Base-by-base conservation (phyloP, 768 basidiomycete genomes). In the Ramaria rubella region DNA sequence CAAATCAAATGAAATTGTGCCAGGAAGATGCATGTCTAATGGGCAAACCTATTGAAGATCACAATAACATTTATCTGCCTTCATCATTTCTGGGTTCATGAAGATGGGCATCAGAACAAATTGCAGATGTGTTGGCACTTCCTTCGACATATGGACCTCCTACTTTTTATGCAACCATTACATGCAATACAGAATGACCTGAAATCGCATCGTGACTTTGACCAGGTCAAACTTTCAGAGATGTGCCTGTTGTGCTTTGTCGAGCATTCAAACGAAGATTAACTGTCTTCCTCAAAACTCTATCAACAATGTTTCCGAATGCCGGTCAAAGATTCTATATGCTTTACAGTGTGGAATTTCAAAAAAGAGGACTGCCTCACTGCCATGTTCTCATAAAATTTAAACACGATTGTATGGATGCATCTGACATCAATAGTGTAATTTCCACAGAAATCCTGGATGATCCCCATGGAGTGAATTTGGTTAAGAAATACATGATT, bases 371-470 rank as follows among this genome's bases (percentile, higher is more conserved):
- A 0, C 60, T 76, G 0, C 75, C 75, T 1, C 75, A 77, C 59
- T 67, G 68, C 0, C 75, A 77, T 55, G 72, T 75, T 46, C 60
- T 78, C 23, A 44, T 74, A 55, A 72, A 70, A 51, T 72, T 60
- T 49, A 26, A 38, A 1, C 19, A 30, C 12, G 60, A 66, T 12
- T 71, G 67, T 51, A 40, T 61, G 1, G 44, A 40, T 4, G 59
- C 68, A 5, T 43, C 40, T 2, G 65, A 68, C 30, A 70, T 75
- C 53, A 71, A 75, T 48, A 7, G 27, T 12, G 58, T 73, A 6
- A 60, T 75, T 11, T 69, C 68, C 19, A 72, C 73, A 4, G 67
- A 73, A 56, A 63, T 74, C 11, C 73, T 72, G 1, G 12, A 30
- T 1, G 58, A 70, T 36, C 8, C 34, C 17, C 81, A 68, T 33